Base-by-base conservation (phyloP, 306 rosid species). In the Casuarina cunninghamiana region DNA sequence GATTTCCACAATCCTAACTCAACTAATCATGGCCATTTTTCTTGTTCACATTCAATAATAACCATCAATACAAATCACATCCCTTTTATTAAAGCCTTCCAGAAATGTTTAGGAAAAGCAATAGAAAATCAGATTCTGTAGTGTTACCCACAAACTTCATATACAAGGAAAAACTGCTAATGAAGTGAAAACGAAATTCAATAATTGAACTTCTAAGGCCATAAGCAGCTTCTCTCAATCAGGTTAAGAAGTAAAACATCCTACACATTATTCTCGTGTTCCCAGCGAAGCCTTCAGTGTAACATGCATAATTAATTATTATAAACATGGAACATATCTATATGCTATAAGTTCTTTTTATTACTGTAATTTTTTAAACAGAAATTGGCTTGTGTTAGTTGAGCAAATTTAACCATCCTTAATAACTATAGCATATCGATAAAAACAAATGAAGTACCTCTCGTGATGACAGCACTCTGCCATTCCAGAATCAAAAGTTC, bases 401-500 rank as follows among this genome's bases (percentile, higher is more conserved):
- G 71, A 42, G 65, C 61, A 71, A 16, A 51, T 32, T 67, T 71
- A 37, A 69, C 53, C 10, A 48, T 43, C 50, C 58, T 39, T 26
- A 26, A 26, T 26, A 26, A 26, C 32, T 26, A 26, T 26, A 80
- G 76, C 21, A 71, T 21, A 17, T 66, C 2, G 35, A 66, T 10
- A 12, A 8, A 66, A 76, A 37, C 46, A 19, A 13, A 3, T 62
- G 54, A 79, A 74, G 58, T 89, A 94, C 98, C 98, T 94, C 85
- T 92, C 97, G 42, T 88, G 97, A 83, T 92, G 96, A 81, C 98
- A 94, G 84, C 98, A 92, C 80, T 94, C 97, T 53, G 93, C 97
- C 88, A 88, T 38, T 70, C 97, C 95, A 71, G 88, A 87, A 89
- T 94, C 97, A 90, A 88, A 92, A 86, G 88, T 92, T 87, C 93